Conservation (phyloP, 2,329 filamentous ascomycete genomes). For the Mycosphaerella arachidis region DNA sequence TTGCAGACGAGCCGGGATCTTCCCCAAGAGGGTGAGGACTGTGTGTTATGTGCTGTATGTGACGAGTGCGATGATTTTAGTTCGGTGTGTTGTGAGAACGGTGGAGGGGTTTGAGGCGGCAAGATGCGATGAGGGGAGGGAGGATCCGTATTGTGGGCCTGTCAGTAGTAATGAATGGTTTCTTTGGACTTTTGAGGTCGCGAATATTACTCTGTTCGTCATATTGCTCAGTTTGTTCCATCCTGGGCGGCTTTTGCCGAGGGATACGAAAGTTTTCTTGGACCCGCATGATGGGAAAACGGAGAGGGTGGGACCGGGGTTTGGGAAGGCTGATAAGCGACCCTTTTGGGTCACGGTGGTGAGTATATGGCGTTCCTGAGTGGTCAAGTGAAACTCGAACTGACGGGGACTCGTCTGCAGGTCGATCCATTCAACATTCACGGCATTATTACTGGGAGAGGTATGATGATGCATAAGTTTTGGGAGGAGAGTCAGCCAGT, state of each 20-base stretch:
- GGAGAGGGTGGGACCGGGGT: constrained; percentile 37
- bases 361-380: neutral
- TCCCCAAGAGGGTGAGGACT: constrained; percentile 42
- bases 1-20: constrained; percentile 35
- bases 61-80: constrained; percentile 45
- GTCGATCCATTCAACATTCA: constrained; percentile 30
- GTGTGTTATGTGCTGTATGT: constrained; percentile 47
- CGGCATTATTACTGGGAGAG: constrained; percentile 23
- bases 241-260: constrained; percentile 48
- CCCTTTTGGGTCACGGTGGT: constrained; percentile 23
- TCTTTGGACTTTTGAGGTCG: constrained; percentile 53
- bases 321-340: constrained; percentile 25
- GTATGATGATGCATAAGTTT: constrained; percentile 22
- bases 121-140: constrained; percentile 12
- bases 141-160: constrained; percentile 30
- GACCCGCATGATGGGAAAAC: constrained; percentile 47
- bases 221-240: constrained; percentile 50
- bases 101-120: constrained; percentile 44
- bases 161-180: constrained; percentile 46
- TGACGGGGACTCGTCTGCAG: neutral
- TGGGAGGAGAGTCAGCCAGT: constrained; percentile 25
- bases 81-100: constrained; percentile 50
- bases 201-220: constrained; percentile 50
- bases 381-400: no score
- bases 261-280: constrained; percentile 49